Evolutionary conservation across 2,329 filamentous ascomycete genomes (phyloP).

Genomic region (Aspergillus viridinutans): DNA sequence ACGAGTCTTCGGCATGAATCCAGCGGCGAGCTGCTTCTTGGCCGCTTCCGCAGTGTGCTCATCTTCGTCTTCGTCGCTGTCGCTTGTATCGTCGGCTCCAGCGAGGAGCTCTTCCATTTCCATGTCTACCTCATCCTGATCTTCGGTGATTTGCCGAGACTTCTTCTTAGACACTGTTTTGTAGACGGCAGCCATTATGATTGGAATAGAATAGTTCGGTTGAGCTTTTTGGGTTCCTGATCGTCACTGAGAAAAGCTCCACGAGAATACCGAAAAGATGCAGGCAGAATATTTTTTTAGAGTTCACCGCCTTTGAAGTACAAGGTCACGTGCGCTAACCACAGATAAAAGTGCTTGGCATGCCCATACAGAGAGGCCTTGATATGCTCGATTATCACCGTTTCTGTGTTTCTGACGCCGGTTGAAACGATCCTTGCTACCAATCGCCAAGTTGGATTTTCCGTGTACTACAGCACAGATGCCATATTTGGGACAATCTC

Average conservation of each 20-base stretch:
- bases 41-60: slow-evolving; percentile 24
- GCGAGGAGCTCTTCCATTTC: slow-evolving; percentile 34
- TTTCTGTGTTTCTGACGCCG: neutral
- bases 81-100: slow-evolving; percentile 35
- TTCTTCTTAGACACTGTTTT: slow-evolving; percentile 64
- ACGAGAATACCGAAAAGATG: slow-evolving; percentile 26
- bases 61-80: slow-evolving; percentile 36
- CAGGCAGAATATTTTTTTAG: slow-evolving; percentile 36
- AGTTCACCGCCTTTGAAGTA: slow-evolving; percentile 21
- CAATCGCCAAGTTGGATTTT: neutral
- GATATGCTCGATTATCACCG: neutral
- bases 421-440: neutral
- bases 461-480: no score
- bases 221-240: slow-evolving; percentile 9
- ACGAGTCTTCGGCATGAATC: slow-evolving; percentile 48
- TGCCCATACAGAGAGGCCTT: no score
- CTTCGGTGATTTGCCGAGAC: slow-evolving; percentile 45
- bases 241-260: slow-evolving; percentile 14
- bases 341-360: neutral
- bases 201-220: slow-evolving; percentile 17
- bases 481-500: no score
- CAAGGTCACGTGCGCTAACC: slow-evolving; percentile 18
- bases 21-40: slow-evolving; percentile 31
- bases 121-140: slow-evolving; percentile 44
- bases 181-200: slow-evolving; percentile 67